Evolutionary conservation across 495 filamentous ascomycete species (phyloP).

Genomic region (Pseudevernia furfuracea): DNA sequence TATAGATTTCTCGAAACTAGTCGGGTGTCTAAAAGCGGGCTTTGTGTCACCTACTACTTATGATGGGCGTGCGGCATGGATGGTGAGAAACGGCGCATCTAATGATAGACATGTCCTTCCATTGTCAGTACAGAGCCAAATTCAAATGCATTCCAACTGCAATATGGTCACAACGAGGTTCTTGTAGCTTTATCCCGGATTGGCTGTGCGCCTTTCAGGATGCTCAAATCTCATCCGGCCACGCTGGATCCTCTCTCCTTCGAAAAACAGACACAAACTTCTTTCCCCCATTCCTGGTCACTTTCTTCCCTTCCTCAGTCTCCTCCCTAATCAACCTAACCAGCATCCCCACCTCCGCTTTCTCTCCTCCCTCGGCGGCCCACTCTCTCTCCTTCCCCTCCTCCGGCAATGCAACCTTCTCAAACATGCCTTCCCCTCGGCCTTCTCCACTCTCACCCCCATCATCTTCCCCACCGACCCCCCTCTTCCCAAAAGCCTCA

Average conservation of each 20-base stretch:
- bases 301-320: constrained; percentile 98
- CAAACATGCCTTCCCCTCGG: constrained; percentile 68
- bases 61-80: background rate
- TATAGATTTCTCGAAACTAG: background rate
- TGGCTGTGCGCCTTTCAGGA: background rate
- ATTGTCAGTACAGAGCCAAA: background rate
- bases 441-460: constrained; percentile 23
- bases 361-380: constrained; percentile 28
- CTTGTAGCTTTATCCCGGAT: background rate
- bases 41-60: background rate
- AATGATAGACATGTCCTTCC: background rate
- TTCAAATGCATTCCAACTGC: background rate
- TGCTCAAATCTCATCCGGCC: constrained; percentile 36
- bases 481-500: constrained; percentile 58
- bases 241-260: constrained; percentile 70
- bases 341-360: constrained; percentile 22
- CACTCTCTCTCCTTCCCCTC: constrained; percentile 19
- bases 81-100: background rate
- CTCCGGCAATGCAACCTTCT: constrained; percentile 38
- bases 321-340: constrained; percentile 60
- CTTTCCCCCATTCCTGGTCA: constrained; percentile 75
- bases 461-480: constrained; percentile 13
- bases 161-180: background rate
- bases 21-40: background rate
- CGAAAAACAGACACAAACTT: constrained; percentile 85